Conservation (phyloP, 2,329 filamentous ascomycete genomes). For the Grosmannia huntii region DNA sequence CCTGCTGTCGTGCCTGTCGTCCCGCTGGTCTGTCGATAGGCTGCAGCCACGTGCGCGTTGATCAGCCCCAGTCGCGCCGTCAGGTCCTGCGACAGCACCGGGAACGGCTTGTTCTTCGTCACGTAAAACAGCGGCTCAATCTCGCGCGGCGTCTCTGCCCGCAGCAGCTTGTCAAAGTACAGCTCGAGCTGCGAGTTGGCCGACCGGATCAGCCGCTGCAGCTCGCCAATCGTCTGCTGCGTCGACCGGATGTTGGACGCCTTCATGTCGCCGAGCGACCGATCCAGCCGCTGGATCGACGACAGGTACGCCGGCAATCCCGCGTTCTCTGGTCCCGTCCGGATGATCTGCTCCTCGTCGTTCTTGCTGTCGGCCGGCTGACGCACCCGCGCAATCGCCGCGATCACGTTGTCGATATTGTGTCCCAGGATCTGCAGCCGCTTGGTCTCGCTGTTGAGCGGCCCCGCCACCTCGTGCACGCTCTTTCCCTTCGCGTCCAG, state of each 20-base stretch:
- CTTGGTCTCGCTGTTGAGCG: conserved; percentile 85
- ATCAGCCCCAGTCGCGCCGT: conserved; percentile 67
- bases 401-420: conserved; percentile 78
- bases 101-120: conserved; percentile 80
- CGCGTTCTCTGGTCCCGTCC: conserved; percentile 69
- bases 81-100: conserved; percentile 63
- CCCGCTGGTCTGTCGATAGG: conserved; percentile 32
- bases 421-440: conserved; percentile 74
- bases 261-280: conserved; percentile 72
- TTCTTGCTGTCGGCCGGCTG: conserved; percentile 89
- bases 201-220: conserved; percentile 62
- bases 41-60: conserved; percentile 60
- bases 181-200: conserved; percentile 76
- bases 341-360: conserved; percentile 82
- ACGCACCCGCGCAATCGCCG: conserved; percentile 76
- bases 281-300: conserved; percentile 78
- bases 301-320: conserved; percentile 76
- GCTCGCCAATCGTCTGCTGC: conserved; percentile 73
- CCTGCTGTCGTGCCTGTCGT: conserved; percentile 30
- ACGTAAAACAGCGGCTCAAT: conserved; percentile 87
- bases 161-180: conserved; percentile 66
- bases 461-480: conserved; percentile 82
- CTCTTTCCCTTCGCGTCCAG: conserved; percentile 82
- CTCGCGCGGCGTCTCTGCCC: conserved; percentile 60
- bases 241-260: conserved; percentile 86